Evolutionary conservation across 345 rosid species (phyloP).

Genomic region (Bruguiera parviflora): DNA sequence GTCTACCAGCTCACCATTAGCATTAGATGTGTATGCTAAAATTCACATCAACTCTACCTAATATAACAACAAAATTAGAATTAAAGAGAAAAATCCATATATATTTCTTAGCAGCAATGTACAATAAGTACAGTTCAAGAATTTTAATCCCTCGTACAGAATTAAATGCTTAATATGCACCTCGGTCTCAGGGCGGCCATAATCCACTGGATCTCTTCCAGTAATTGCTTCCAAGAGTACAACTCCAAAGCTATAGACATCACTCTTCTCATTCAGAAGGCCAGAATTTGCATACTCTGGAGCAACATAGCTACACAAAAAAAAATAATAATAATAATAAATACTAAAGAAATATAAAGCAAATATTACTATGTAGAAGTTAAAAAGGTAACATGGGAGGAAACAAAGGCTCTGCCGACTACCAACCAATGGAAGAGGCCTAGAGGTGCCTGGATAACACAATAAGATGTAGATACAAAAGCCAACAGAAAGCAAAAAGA

Average conservation of each 20-base stretch:
- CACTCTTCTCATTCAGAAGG: constrained; percentile 88
- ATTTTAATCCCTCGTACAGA: constrained; percentile 11
- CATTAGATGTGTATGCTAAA: neutral
- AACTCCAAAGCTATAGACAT: constrained; percentile 93
- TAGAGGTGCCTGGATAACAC: constrained; percentile 2
- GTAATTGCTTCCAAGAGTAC: constrained; percentile 92
- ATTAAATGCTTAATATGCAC: constrained; percentile 32
- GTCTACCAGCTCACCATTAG: neutral
- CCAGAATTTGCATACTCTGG: constrained; percentile 98
- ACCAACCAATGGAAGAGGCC: neutral
- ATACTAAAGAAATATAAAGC: neutral
- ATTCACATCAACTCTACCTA: neutral
- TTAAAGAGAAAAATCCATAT: neutral
- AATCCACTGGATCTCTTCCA: constrained; percentile 97
- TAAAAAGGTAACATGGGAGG: neutral
- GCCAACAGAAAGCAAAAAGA: neutral
- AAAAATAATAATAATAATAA: constrained; percentile 6
- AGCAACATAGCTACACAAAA: constrained; percentile 69
- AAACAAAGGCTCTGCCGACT: constrained; percentile 1
- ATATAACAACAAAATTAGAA: neutral
- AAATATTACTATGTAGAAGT: neutral
- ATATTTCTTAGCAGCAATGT: constrained; percentile 1
- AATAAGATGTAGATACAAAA: constrained; percentile 9
- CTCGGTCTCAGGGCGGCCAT: constrained; percentile 81
- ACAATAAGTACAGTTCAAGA: neutral